Base-by-base conservation (phyloP, 768 basidiomycete genomes). In the Crepidotus variabilis region DNA sequence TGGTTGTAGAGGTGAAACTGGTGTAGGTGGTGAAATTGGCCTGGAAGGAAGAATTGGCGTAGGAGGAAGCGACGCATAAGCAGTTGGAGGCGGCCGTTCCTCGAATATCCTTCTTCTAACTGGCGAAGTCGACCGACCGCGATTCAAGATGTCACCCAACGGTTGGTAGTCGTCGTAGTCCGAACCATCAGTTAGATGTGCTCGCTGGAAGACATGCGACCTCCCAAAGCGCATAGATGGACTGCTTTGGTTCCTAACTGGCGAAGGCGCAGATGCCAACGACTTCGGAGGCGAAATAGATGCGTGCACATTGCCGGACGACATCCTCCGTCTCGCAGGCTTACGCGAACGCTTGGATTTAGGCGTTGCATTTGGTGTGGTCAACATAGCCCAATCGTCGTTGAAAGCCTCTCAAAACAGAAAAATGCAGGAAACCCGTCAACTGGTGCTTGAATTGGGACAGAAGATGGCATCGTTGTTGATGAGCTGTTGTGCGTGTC, bases 41-140 rank as follows among this genome's bases (percentile, higher is more conserved):
- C 67, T 72, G 14, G 83, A 82, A 22, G 78, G 72, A 18, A 78
- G 72, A 50, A 87, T 84, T 11, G 89, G 89, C 8, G 88, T 87
- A 0, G 88, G 81, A 3, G 89, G 89, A 43, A 91, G 77, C 0
- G 89, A 91, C 5, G 87, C 79, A 63, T 91, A 91, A 0, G 83
- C 76, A 22, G 84, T 71, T 11, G 80, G 81, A 50, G 71, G 68
- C 7, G 67, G 58, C 34, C 69, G 64, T 36, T 60, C 45, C 48
- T 62, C 63, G 60, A 70, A 70, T 28, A 70, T 58, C 36, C 58
- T 47, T 11, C 47, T 20, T 28, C 62, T 55, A 1, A 57, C 58
- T 39, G 67, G 66, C 28, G 69, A 67, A n/a, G 55, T 60, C 24
- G 69, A 69, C 34, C 66, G 61, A 24, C 64, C 60, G 22, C 64